phyloP scores from a whole-genome alignment of 176 grass and related monocot genomes.

The Musa beccarii region DNA sequence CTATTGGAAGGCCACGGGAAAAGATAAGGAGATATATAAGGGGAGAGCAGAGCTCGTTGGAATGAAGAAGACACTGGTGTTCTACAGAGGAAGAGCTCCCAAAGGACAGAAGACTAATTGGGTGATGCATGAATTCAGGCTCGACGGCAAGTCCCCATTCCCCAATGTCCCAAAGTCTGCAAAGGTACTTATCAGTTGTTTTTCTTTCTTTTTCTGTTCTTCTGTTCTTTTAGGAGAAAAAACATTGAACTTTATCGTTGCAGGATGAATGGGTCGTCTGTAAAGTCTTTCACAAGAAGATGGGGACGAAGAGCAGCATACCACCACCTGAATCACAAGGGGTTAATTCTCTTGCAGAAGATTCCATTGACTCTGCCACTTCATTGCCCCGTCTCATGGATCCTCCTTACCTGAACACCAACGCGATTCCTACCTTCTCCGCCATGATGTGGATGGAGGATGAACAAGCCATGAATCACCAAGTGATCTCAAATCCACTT shows the following conservation, averaged over 20 bases:
- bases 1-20: conserved; percentile 3
- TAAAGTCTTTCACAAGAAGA: conserved; percentile 32
- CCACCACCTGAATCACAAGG: conserved; percentile 19
- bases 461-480: background rate
- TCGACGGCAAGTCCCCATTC: background rate
- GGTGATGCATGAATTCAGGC: conserved; percentile 3
- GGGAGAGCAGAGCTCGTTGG: background rate
- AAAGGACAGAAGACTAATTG: background rate
- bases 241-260: background rate
- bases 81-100: conserved; percentile 1
- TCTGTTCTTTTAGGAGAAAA: no score
- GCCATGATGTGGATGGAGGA: background rate
- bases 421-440: background rate
- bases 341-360: conserved; percentile 16
- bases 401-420: background rate
- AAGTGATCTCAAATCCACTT: background rate
- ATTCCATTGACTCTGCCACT: conserved; percentile 25
- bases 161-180: background rate
- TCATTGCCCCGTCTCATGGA: conserved; percentile 37
- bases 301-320: conserved; percentile 19
- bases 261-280: conserved; percentile 38
- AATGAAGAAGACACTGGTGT: conserved; percentile 3
- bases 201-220: no score
- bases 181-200: background rate
- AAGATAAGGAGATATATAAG: background rate